These are phyloP conservation scores for Hippophae tibetana DNA, from an alignment of 306 rosid species.

Conservation along the genomic window DNA sequence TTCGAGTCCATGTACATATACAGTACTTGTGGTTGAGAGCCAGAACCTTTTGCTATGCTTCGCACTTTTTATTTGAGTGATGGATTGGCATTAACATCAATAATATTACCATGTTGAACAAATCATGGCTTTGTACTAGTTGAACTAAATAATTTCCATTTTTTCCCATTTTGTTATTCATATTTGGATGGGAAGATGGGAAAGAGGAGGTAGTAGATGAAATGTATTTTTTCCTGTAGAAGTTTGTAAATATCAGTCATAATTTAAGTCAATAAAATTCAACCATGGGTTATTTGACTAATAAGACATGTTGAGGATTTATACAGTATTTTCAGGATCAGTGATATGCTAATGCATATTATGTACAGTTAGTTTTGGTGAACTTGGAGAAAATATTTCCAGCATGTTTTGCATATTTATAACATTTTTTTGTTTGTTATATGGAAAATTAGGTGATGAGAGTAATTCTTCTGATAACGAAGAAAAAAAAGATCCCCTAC, in stretches of 20 bases:
- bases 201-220: no score
- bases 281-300: not conserved
- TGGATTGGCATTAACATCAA: no score
- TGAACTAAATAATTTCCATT: no score
- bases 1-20: not conserved
- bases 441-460: slow-evolving; percentile 54
- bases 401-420: slow-evolving; percentile 11
- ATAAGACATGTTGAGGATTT: not conserved
- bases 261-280: not conserved
- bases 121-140: no score
- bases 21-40: no score
- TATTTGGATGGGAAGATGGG: no score
- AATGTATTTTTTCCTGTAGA: not conserved
- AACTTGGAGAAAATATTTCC: slow-evolving; percentile 3
- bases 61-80: no score
- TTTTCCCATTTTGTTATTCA: no score
- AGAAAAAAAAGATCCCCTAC: slow-evolving; percentile 31
- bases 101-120: no score
- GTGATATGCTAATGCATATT: slow-evolving; percentile 4
- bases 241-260: not conserved
- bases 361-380: not conserved
- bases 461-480: slow-evolving; percentile 37
- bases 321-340: not conserved
- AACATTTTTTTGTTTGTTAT: slow-evolving; percentile 4
- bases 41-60: no score